Conservation (phyloP, 495 filamentous ascomycete species). For the Margaritispora aquatica region DNA sequence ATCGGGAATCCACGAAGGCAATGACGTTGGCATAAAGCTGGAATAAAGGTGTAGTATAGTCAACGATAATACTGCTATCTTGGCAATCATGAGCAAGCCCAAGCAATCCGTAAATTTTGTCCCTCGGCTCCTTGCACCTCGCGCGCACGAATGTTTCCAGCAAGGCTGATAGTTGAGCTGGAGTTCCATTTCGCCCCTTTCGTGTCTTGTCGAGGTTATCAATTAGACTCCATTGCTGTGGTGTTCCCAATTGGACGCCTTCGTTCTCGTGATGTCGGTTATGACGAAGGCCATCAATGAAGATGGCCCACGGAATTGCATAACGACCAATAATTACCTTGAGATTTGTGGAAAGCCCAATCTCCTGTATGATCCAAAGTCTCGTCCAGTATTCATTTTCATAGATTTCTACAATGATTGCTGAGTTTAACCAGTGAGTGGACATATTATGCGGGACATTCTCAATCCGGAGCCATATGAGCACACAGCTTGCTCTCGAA, state of each 20-base stretch:
- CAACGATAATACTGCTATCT: not conserved
- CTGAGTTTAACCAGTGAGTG: not conserved
- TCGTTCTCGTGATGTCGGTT: not conserved
- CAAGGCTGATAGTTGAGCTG: not conserved
- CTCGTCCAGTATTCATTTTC: not conserved
- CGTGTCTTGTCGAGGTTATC: not conserved
- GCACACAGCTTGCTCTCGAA: not conserved
- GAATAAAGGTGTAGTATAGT: not conserved
- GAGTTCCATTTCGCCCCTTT: not conserved
- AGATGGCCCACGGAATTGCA: not conserved
- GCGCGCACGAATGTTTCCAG: not conserved
- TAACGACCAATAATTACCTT: not conserved
- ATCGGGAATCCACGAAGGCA: not conserved
- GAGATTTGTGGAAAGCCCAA: not conserved
- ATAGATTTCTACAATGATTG: not conserved
- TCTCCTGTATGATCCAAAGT: constrained; percentile 2
- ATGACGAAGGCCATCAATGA: not conserved
- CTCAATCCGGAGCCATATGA: not conserved
- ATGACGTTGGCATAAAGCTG: not conserved
- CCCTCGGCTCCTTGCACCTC: not conserved
- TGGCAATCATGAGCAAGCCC: not conserved
- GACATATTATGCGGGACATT: not conserved
- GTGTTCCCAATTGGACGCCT: no score
- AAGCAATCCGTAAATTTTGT: constrained; percentile 1
- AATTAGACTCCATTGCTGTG: not conserved